Evolutionary conservation across 169 alveolate genomes (phyloP).

Genomic region (Ichthyophthirius multifiliis): DNA sequence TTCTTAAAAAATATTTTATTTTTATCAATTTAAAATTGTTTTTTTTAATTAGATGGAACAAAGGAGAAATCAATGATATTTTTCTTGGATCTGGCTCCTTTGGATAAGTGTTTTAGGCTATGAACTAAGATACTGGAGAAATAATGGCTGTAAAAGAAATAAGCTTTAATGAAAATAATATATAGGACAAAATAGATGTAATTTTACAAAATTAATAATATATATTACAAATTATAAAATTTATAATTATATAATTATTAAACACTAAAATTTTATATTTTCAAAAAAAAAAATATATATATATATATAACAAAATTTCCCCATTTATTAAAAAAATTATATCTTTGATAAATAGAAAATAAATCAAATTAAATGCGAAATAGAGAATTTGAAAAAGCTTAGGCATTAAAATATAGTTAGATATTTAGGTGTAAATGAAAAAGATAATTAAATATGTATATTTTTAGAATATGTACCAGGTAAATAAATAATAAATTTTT

Average conservation of each 20-base stretch:
- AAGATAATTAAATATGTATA: constrained; percentile 17
- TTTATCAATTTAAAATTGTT: too few species aligned
- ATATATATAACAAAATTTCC: not conserved
- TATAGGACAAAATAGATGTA: not conserved
- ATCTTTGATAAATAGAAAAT: not conserved
- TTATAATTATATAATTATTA: not conserved
- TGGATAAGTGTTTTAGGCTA: constrained; percentile 32
- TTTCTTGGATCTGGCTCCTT: constrained; percentile 41
- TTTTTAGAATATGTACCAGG: constrained; percentile 38
- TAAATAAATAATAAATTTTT: not conserved
- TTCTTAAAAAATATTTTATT: too few species aligned
- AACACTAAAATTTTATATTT: not conserved
- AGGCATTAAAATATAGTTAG: constrained; percentile 36
- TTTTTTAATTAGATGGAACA: constrained; percentile 18
- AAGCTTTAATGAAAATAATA: not conserved
- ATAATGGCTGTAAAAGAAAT: constrained; percentile 47
- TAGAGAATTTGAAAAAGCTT: constrained; percentile 8
- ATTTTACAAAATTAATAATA: not conserved
- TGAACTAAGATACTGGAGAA: constrained; percentile 39
- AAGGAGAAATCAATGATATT: constrained; percentile 41
- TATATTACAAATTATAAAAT: not conserved
- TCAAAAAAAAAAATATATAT: not conserved
- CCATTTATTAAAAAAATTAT: not conserved
- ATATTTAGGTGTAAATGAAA: constrained; percentile 30
- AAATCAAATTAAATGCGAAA: constrained; percentile 14